Conservation (phyloP, 768 basidiomycete genomes). For the Mycena haematopus region DNA sequence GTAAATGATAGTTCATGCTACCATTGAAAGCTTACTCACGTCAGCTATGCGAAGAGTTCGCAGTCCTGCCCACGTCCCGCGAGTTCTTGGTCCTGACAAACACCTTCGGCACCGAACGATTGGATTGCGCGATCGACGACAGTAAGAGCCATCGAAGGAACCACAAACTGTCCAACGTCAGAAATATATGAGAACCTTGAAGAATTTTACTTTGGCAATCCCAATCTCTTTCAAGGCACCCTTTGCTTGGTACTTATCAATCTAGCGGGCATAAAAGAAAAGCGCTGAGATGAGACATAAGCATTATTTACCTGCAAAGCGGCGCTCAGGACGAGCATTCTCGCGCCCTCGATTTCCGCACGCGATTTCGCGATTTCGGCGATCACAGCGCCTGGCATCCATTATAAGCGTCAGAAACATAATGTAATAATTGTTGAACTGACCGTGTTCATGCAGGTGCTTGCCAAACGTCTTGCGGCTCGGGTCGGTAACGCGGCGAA, state of each 20-base stretch:
- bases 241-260: conserved; percentile 90
- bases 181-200: neutral
- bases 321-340: conserved; percentile 90
- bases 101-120: conserved; percentile 94
- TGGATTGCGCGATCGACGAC: conserved; percentile 98
- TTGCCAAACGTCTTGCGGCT: conserved; percentile 93
- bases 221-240: conserved; percentile 97
- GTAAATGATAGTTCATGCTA: conserved; percentile 15
- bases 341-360: conserved; percentile 89
- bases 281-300: neutral
- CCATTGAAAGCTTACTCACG: conserved; percentile 47
- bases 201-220: conserved; percentile 81
- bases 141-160: conserved; percentile 86
- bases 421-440: conserved; percentile 24
- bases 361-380: conserved; percentile 91
- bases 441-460: conserved; percentile 88
- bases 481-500: conserved; percentile 93
- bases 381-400: conserved; percentile 74
- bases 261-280: conserved; percentile 49
- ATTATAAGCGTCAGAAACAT: neutral
- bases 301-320: conserved; percentile 70
- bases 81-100: conserved; percentile 88
- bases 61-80: conserved; percentile 79
- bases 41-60: conserved; percentile 90
- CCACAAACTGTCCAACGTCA: conserved; percentile 73